These are phyloP conservation scores for Candolleomyces aberdarensis DNA, from an alignment of 768 basidiomycete genomes.

Conservation along the genomic window DNA sequence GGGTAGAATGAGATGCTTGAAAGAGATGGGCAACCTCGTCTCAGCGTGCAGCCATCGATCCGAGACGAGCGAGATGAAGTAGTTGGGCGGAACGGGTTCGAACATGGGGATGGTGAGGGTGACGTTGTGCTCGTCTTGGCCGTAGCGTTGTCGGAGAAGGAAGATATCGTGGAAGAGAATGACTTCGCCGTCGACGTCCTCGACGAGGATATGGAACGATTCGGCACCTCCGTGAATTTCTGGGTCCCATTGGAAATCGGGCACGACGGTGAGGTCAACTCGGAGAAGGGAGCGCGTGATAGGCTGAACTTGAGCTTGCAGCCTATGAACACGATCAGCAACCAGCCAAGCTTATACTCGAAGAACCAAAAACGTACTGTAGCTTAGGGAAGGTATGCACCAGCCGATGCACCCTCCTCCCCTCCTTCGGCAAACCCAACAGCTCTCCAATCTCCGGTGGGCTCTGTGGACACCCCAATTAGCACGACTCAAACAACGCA, in stretches of 20 bases:
- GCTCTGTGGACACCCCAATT: slow-evolving; percentile 18
- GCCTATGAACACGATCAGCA: slow-evolving; percentile 32
- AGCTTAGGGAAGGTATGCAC: slow-evolving; percentile 97
- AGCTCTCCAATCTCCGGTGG: slow-evolving; percentile 95
- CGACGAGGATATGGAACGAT: slow-evolving; percentile 90
- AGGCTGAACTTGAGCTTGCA: slow-evolving; percentile 95
- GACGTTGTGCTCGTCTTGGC: slow-evolving; percentile 91
- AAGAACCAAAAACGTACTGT: slow-evolving; percentile 50
- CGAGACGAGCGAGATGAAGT: slow-evolving; percentile 93
- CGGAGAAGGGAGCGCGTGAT: slow-evolving; percentile 91
- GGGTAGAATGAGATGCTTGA: slow-evolving; percentile 96
- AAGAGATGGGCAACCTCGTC: slow-evolving; percentile 91
- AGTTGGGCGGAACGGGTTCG: slow-evolving; percentile 97
- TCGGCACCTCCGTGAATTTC: slow-evolving; percentile 88
- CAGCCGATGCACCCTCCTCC: slow-evolving; percentile 84
- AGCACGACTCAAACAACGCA: neutral
- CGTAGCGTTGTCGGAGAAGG: slow-evolving; percentile 86
- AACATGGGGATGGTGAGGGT: slow-evolving; percentile 95
- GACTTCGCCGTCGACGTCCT: slow-evolving; percentile 96
- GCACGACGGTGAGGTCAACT: slow-evolving; percentile 89
- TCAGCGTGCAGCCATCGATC: slow-evolving; percentile 96
- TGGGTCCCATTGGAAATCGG: slow-evolving; percentile 99
- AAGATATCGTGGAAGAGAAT: slow-evolving; percentile 95
- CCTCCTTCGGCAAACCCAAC: slow-evolving; percentile 91
- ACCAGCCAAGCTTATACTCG: neutral